Evolutionary conservation across 176 grass and related monocot species (phyloP).

Genomic region (Cymbopogon citratus): DNA sequence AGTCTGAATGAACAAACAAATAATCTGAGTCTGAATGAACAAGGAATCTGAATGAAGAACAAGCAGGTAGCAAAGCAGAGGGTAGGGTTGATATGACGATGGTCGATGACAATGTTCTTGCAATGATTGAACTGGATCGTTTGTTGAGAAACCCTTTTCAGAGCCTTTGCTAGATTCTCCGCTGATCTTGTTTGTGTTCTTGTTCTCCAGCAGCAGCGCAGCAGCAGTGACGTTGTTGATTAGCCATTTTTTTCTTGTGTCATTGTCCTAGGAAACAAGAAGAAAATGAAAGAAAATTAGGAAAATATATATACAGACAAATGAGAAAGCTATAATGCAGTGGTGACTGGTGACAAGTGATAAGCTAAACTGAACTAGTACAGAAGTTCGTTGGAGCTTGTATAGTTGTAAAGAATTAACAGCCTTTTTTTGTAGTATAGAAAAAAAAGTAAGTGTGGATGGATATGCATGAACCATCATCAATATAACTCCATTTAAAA

Average conservation of each 20-base stretch:
- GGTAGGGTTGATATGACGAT: neutral
- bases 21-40: neutral
- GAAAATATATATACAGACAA: neutral
- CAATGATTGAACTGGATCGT: neutral
- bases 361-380: neutral
- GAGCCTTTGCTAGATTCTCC: neutral
- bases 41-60: neutral
- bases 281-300: neutral
- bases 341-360: neutral
- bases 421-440: too few species aligned
- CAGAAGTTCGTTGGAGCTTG: neutral
- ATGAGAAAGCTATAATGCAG: neutral
- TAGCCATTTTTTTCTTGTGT: neutral
- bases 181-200: neutral
- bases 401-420: too few species aligned
- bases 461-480: too few species aligned
- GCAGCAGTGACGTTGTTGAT: neutral
- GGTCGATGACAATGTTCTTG: neutral
- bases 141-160: neutral
- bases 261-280: neutral
- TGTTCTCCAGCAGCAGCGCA: neutral
- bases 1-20: neutral
- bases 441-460: too few species aligned
- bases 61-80: neutral
- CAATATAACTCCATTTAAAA: too few species aligned